Percentiles rank a stretch among this genome's conserved stretches.
phyloP scores from a whole-genome alignment of 345 rosid species.

The Eucalyptus pauciflora region DNA sequence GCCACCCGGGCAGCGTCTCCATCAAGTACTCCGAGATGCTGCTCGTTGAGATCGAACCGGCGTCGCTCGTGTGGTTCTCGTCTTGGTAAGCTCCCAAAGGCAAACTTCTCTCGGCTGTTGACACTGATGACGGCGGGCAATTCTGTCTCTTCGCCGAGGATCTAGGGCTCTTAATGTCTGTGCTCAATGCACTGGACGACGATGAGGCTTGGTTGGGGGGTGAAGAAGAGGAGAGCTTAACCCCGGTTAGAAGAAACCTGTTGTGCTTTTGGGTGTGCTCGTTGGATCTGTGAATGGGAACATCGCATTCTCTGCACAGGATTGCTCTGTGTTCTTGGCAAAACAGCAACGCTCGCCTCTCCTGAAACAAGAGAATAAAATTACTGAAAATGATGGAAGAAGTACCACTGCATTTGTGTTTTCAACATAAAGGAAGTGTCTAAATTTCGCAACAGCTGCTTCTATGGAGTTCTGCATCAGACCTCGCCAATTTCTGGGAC shows the following conservation, averaged over 20 bases:
- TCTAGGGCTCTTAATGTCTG: neutral
- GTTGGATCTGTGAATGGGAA: constrained; percentile 9
- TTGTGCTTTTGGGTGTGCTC: constrained; percentile 12
- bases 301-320: constrained; percentile 12
- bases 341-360: constrained; percentile 11
- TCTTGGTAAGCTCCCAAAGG: neutral
- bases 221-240: constrained; percentile 7
- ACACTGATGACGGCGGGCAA: neutral
- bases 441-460: neutral
- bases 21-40: constrained; percentile 60
- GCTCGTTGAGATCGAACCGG: constrained; percentile 29
- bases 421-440: neutral
- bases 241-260: constrained; percentile 19
- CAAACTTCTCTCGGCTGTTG: neutral
- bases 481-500: neutral
- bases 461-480: neutral
- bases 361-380: neutral
- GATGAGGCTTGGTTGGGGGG: neutral
- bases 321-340: constrained; percentile 20
- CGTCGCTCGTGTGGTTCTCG: constrained; percentile 8
- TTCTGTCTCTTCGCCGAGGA: neutral
- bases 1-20: constrained; percentile 72
- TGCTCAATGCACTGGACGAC: neutral
- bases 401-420: neutral
- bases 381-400: neutral